Evolutionary conservation across 805 yeast species (phyloP).

Genomic region (Schwanniomyces polymorphus): DNA sequence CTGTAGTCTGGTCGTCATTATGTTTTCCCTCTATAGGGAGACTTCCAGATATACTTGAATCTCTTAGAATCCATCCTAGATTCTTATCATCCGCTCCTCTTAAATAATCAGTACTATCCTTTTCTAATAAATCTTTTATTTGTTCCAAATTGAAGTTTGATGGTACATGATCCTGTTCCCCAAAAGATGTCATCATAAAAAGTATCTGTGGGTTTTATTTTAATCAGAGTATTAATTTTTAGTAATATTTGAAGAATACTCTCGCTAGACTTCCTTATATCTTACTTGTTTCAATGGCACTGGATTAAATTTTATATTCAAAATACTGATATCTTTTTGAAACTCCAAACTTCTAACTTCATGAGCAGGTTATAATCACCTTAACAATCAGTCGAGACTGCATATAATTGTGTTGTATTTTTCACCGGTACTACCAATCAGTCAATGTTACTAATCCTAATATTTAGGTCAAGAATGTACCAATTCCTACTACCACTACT

Average conservation of each 20-base stretch:
- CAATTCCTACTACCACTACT: too few species aligned
- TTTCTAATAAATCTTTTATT: slow-evolving; percentile 21
- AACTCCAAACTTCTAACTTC: not conserved
- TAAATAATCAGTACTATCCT: slow-evolving; percentile 15
- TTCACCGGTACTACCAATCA: not conserved
- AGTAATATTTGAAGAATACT: not conserved
- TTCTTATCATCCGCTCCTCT: slow-evolving; percentile 42
- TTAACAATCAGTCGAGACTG: not conserved
- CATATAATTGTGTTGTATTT: not conserved
- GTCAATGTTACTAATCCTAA: not conserved
- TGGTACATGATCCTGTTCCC: slow-evolving; percentile 1
- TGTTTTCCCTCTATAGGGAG: not conserved
- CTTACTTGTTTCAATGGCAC: not conserved
- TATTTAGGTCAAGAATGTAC: not conserved
- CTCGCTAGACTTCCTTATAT: not conserved
- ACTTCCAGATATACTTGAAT: slow-evolving; percentile 16
- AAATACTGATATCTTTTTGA: too few species aligned
- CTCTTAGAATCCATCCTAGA: slow-evolving; percentile 54
- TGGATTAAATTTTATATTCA: not conserved
- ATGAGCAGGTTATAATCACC: not conserved
- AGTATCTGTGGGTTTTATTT: not conserved
- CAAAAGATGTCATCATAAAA: slow-evolving; percentile 2
- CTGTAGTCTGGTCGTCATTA: not conserved
- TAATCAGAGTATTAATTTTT: not conserved
- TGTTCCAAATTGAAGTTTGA: slow-evolving; percentile 16